Evolutionary conservation across 106 monocot genomes (phyloP), one percentile per base, ranked within the genome.

Genomic region (Agapanthus africanus): DNA sequence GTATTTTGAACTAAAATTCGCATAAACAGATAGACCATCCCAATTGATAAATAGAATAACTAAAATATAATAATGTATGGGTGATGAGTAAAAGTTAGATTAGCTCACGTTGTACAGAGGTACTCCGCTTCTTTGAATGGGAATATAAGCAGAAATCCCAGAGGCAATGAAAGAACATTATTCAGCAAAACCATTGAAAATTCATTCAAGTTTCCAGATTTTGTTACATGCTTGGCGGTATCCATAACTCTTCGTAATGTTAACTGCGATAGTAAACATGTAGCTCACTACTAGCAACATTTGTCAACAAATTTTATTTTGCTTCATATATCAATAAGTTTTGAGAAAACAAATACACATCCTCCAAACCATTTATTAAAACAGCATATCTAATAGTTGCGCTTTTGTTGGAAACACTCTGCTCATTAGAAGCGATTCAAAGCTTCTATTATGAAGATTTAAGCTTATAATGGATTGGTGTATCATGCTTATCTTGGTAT

Each of bases 131-230:
- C 88, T 28, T 75, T 70, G 40, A 82, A 85, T 25, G 71, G 10
- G 37, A 82, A 11, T 46, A 89, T 75, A 38, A 89, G 73, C 2
- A 89, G 18, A 31, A 82, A 15, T 15, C 76, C 85, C 57, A 89
- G 75, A 11, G 88, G 88, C 28, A 89, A 51, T 11, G 88, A 85
- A 13, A 89, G 82, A 30, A 65, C 28, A 54, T 89, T 89, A 34
- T 89, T 89, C 59, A 89, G 77, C 50, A 89, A 67, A 54, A 89
- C 88, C 88, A 89, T 89, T 1, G 85, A 82, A 37, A 85, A 40
- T 44, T 89, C 85, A 77, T 89, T 89, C 6, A 89, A 70, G 16
- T 77, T 79, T 23, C 88, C 88, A 75, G 88, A 89, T 80, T 59
- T 82, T 8, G 88, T 89, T 18, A 35, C 70, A 34, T 85, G 82